phyloP scores from a whole-genome alignment of 306 rosid genomes.

The Mucuna pruriens region DNA sequence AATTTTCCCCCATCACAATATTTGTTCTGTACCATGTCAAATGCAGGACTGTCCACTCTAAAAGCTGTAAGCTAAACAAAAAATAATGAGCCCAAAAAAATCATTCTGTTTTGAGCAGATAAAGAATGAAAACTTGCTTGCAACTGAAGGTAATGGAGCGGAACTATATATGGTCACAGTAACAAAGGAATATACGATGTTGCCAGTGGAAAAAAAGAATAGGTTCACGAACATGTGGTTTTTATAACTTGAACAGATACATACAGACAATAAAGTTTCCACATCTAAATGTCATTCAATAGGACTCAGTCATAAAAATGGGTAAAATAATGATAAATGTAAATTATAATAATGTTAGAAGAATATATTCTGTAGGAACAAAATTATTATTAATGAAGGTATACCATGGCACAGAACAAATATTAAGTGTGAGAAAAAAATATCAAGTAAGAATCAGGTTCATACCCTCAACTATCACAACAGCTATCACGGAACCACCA shows the following conservation, averaged over 20 bases:
- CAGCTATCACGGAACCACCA: constrained; percentile 94
- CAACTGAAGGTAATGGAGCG: background rate
- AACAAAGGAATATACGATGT: background rate
- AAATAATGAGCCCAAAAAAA: too few species aligned
- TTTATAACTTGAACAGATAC: background rate
- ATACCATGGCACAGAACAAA: background rate
- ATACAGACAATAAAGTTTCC: background rate
- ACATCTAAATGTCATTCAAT: background rate
- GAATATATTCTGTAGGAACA: constrained; percentile 2
- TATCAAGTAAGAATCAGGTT: constrained; percentile 30
- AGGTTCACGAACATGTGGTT: background rate
- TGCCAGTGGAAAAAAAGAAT: background rate
- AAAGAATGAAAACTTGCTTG: too few species aligned
- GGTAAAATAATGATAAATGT: background rate
- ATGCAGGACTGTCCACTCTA: background rate
- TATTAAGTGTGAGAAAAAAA: constrained; percentile 1
- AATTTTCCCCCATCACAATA: background rate
- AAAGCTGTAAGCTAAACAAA: background rate
- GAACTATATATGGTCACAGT: background rate
- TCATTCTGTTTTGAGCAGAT: too few species aligned
- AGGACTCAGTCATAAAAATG: background rate
- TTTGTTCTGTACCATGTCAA: background rate
- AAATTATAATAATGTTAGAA: constrained; percentile 9
- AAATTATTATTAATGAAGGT: background rate
- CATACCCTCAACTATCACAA: constrained; percentile 90